phyloP scores from a whole-genome alignment of 768 basidiomycete species.

The Leccinum subgranulosum region DNA sequence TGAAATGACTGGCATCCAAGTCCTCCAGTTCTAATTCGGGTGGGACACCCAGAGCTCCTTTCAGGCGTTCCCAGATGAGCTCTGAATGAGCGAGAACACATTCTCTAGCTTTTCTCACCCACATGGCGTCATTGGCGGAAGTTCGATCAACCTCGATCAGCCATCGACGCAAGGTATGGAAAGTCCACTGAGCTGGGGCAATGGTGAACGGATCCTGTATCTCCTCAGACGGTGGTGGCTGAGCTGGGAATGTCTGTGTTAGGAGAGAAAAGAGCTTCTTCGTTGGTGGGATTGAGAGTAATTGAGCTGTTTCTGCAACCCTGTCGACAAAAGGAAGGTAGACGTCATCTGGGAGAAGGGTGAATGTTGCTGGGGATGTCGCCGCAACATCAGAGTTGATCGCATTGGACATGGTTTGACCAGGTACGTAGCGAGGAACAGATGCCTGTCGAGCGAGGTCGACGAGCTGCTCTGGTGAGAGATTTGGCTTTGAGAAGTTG shows the following conservation, averaged over 20 bases:
- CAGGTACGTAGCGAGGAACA: constrained; percentile 32
- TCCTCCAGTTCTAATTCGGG: constrained; percentile 74
- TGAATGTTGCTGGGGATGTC: constrained; percentile 55
- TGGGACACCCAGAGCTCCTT: constrained; percentile 83
- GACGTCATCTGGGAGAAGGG: constrained; percentile 70
- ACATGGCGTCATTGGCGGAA: constrained; percentile 63
- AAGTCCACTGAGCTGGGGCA: constrained; percentile 73
- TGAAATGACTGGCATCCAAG: neutral
- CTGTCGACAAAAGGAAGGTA: constrained; percentile 87
- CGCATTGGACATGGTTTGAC: constrained; percentile 1
- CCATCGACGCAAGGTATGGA: constrained; percentile 63
- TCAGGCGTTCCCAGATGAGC: constrained; percentile 89
- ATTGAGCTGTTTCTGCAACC: constrained; percentile 64
- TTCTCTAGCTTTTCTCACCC: constrained; percentile 69
- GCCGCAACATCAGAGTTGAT: neutral
- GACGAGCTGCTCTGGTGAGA: constrained; percentile 71
- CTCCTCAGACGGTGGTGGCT: constrained; percentile 24
- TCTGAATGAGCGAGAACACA: constrained; percentile 78
- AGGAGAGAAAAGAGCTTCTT: constrained; percentile 71
- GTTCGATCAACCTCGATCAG: constrained; percentile 63
- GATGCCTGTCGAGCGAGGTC: constrained; percentile 67
- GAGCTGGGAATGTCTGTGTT: constrained; percentile 60
- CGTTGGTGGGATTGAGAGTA: constrained; percentile 65
- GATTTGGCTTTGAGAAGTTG: constrained; percentile 42
- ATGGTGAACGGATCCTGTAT: constrained; percentile 35